Base-by-base conservation (phyloP, 1,284 basidiomycete genomes). In the Bjerkandera adusta region DNA sequence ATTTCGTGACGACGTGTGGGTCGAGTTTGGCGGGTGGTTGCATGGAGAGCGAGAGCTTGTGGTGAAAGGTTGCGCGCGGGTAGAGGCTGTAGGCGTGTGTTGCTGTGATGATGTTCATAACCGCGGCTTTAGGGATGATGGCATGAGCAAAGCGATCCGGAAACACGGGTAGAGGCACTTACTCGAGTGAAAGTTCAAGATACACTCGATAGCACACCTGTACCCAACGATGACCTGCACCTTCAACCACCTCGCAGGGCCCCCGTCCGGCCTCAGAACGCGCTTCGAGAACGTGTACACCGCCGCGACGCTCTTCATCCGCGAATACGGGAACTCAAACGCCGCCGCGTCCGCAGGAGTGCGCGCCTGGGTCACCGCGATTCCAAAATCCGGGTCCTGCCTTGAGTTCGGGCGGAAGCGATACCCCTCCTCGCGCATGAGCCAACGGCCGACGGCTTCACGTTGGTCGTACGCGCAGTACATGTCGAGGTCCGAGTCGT, bases 401-500 rank as follows among this genome's bases (percentile, higher is more conserved):
- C 32, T 38, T 24, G 33, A n/a, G 22, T 43, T 51, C 21, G 61
- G 57, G 36, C 12, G 44, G 42, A 50, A 60, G 15, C 6, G 15
- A 46, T 61, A 61, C 5, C 61, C 59, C 18, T 48, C 50, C 22
- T 38, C 27, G 3, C 12, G 2, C 16, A 56, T 3, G 15, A 63
- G 43, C 51, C 54, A 59, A 32, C 41, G 22, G 1, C 57, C 59
- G 32, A 63, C 51, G 36, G 60, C 54, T 24, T 27, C 42, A 2
- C 49, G 43, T 1, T 18, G 25, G 5, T 34, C 16, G 12, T 36
- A 32, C 10, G 13, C 11, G 29, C 42, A 27, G 53, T 76, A 79
- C 3, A 78, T 29, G 45, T 79, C 76, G 1, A 79, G 68, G 54
- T 77, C 76, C 3, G 73, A 64, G 13, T 68, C 65, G 1, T 67